A percentile compares a stretch with the other conserved stretches of the same genome.
Conservation (phyloP, 805 yeast genomes). For the Wilhelminamyces savonicus region DNA sequence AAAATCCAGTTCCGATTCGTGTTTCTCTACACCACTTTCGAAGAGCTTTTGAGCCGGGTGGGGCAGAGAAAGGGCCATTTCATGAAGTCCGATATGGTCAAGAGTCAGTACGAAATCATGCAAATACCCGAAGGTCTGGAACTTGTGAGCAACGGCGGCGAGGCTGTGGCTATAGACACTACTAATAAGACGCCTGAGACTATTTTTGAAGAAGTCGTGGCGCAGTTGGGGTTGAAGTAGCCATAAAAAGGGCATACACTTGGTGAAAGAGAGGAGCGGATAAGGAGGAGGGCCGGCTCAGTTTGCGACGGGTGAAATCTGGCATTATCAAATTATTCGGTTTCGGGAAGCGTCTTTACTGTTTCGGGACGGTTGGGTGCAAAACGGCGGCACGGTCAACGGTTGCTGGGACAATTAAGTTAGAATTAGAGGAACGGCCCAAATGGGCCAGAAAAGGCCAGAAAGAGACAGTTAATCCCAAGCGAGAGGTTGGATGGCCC, state of each 20-base stretch:
- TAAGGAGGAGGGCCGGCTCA: too few relatives aligned
- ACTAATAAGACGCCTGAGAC: constrained; percentile 20
- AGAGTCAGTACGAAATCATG: constrained; percentile 69
- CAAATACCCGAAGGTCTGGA: constrained; percentile 55
- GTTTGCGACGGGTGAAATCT: too few relatives aligned
- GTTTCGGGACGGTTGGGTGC: too few relatives aligned
- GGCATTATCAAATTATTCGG: too few relatives aligned
- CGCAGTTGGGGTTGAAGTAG: constrained; percentile 1
- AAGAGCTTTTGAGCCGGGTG: constrained; percentile 58
- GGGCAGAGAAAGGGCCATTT: constrained; percentile 65
- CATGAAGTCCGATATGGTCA: constrained; percentile 83
- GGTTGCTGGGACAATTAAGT: too few relatives aligned
- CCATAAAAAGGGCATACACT: neutral
- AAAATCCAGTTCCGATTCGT: constrained; percentile 48
- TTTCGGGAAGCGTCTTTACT: too few relatives aligned
- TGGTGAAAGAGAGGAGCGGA: neutral
- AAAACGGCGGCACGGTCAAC: too few relatives aligned
- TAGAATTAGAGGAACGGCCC: too few relatives aligned
- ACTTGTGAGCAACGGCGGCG: constrained; percentile 31
- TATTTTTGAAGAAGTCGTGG: constrained; percentile 16
- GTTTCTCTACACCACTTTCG: constrained; percentile 59
- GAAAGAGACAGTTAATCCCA: too few relatives aligned
- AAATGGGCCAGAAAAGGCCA: too few relatives aligned
- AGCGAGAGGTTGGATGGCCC: too few relatives aligned
- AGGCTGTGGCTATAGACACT: constrained; percentile 28